Evolutionary conservation across 2,329 filamentous ascomycete species (phyloP).

Genomic region (Claviceps quebecensis): DNA sequence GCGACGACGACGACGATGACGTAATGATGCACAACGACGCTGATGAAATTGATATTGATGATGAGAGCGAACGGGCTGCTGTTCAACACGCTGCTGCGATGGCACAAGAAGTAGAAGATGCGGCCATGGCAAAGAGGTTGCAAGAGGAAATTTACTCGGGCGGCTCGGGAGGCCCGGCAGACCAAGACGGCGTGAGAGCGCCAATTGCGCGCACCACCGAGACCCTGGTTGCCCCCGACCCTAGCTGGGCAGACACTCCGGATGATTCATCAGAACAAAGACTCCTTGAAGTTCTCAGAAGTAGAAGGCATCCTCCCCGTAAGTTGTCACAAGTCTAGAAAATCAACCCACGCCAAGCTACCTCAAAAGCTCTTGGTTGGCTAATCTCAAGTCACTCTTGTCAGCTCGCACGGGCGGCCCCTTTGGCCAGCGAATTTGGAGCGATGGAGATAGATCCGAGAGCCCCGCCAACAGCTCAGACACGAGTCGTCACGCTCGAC

Average conservation of each 20-base stretch:
- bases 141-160: slow-evolving; percentile 80
- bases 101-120: slow-evolving; percentile 70
- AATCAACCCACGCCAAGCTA: too few species aligned
- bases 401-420: slow-evolving; percentile 17
- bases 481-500: slow-evolving; percentile 53
- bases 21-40: slow-evolving; percentile 24
- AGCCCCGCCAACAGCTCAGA: slow-evolving; percentile 18
- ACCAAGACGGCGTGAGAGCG: slow-evolving; percentile 57
- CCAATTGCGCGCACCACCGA: slow-evolving; percentile 87
- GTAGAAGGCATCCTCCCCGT: slow-evolving; percentile 22
- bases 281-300: slow-evolving; percentile 51
- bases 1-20: slow-evolving; percentile 53
- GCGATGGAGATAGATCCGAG: slow-evolving; percentile 11
- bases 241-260: slow-evolving; percentile 26
- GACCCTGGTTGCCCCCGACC: slow-evolving; percentile 64
- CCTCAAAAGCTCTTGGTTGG: background rate
- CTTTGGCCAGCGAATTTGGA: slow-evolving; percentile 27
- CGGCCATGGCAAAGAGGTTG: slow-evolving; percentile 77
- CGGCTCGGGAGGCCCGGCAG: slow-evolving; percentile 26
- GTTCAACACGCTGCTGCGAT: slow-evolving; percentile 26
- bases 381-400: background rate
- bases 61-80: slow-evolving; percentile 26
- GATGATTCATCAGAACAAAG: slow-evolving; percentile 42
- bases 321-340: slow-evolving; percentile 8
- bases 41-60: slow-evolving; percentile 16